Conservation (phyloP, 805 yeast genomes). For the Groenewaldozyma salmanticensis region DNA sequence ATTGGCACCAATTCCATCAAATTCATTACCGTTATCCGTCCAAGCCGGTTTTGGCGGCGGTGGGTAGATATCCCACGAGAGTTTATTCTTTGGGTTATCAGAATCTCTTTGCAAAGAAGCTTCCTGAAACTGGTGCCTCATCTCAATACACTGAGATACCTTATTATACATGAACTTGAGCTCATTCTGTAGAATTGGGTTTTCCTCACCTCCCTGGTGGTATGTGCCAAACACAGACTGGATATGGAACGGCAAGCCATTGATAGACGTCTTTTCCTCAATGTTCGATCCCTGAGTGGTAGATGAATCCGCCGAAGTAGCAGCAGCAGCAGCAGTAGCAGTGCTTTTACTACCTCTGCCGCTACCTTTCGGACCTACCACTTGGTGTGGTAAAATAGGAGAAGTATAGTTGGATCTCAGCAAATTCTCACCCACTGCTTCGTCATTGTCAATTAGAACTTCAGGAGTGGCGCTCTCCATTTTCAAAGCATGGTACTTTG, state of each 20-base stretch:
- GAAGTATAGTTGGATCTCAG: neutral
- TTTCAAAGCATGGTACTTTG: slow-evolving; percentile 45
- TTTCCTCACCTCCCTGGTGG: slow-evolving; percentile 18
- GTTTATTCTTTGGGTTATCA: slow-evolving; percentile 76
- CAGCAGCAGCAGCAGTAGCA: slow-evolving; percentile 4
- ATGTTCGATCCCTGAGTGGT: neutral
- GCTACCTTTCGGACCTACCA: no score
- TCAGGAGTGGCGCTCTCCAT: slow-evolving; percentile 3
- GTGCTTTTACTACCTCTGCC: no score
- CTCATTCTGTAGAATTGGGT: slow-evolving; percentile 27
- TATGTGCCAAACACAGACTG: slow-evolving; percentile 22
- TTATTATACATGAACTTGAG: slow-evolving; percentile 27
- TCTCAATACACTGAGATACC: slow-evolving; percentile 45
- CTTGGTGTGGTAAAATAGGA: no score
- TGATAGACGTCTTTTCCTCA: neutral
- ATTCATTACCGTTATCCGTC: slow-evolving; percentile 50
- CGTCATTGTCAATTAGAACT: neutral
- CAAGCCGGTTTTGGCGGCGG: slow-evolving; percentile 90
- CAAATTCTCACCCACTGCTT: neutral
- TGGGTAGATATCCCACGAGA: slow-evolving; percentile 77
- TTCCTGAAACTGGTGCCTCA: slow-evolving; percentile 67
- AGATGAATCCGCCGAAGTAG: slow-evolving; percentile 5
- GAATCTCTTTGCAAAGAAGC: slow-evolving; percentile 61
- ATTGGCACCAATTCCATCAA: slow-evolving; percentile 20
- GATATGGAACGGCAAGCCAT: slow-evolving; percentile 10